Evolutionary conservation across 2,329 filamentous ascomycete genomes (phyloP).

Genomic region (Waltergamsia citrina): DNA sequence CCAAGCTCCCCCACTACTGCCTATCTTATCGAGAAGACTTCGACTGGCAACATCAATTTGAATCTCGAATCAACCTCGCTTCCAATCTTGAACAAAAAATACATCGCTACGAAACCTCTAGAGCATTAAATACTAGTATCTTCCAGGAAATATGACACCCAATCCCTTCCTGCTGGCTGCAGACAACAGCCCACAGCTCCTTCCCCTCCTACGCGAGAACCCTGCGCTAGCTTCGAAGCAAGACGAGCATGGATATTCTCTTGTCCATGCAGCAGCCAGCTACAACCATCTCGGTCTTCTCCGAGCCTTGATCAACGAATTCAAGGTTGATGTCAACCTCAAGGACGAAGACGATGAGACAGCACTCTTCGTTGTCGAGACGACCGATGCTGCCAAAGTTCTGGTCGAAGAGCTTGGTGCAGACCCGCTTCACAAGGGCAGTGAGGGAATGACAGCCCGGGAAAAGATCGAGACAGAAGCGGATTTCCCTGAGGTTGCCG

Average conservation of each 20-base stretch:
- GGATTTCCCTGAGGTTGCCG: conserved; percentile 66
- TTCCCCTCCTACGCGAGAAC: conserved; percentile 64
- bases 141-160: no score
- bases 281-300: conserved; percentile 83
- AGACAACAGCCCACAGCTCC: conserved; percentile 65
- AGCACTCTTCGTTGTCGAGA: conserved; percentile 88
- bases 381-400: conserved; percentile 63
- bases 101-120: no score
- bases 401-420: conserved; percentile 77
- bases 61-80: no score
- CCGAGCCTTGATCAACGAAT: conserved; percentile 63
- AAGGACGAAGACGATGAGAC: conserved; percentile 89
- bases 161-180: conserved; percentile 72
- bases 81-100: no score
- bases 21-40: no score
- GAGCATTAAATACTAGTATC: no score
- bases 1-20: neutral
- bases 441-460: conserved; percentile 68
- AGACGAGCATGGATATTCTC: conserved; percentile 88
- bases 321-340: conserved; percentile 70
- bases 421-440: conserved; percentile 55
- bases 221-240: conserved; percentile 70
- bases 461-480: conserved; percentile 74
- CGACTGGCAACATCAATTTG: no score
- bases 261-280: conserved; percentile 85